Evolutionary conservation across 495 filamentous ascomycete species (phyloP).

Genomic region (Penicillium samsonianum): DNA sequence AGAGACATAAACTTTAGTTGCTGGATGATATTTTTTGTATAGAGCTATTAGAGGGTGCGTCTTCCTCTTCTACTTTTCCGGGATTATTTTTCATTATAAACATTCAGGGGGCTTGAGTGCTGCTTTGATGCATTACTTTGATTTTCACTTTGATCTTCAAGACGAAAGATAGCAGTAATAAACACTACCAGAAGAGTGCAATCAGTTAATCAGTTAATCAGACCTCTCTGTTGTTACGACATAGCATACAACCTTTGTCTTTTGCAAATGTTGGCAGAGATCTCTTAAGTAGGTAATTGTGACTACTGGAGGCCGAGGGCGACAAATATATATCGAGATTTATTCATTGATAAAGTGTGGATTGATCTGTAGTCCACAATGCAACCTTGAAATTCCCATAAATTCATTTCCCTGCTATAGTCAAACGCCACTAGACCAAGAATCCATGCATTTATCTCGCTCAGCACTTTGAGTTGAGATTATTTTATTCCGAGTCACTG

Average conservation of each 20-base stretch:
- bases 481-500: conserved; percentile 42
- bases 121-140: background rate
- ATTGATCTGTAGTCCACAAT: conserved; percentile 1
- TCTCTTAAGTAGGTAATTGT: background rate
- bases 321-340: background rate
- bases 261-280: background rate
- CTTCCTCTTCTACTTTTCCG: background rate
- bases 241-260: no score
- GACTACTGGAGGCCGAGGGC: background rate
- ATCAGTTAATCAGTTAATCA: no score
- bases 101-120: no score
- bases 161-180: no score
- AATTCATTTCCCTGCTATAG: background rate
- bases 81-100: background rate
- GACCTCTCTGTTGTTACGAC: no score
- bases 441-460: conserved; percentile 8
- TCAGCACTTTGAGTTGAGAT: background rate
- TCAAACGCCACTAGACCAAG: conserved; percentile 18
- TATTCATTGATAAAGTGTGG: background rate
- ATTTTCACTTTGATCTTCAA: background rate
- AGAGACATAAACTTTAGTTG: conserved; percentile 80
- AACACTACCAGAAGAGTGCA: no score
- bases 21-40: conserved; percentile 7
- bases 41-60: background rate
- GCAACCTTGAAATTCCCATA: conserved; percentile 1